Evolutionary conservation across 495 filamentous ascomycete genomes (phyloP).

Genomic region (Penicillium longicatenatum): DNA sequence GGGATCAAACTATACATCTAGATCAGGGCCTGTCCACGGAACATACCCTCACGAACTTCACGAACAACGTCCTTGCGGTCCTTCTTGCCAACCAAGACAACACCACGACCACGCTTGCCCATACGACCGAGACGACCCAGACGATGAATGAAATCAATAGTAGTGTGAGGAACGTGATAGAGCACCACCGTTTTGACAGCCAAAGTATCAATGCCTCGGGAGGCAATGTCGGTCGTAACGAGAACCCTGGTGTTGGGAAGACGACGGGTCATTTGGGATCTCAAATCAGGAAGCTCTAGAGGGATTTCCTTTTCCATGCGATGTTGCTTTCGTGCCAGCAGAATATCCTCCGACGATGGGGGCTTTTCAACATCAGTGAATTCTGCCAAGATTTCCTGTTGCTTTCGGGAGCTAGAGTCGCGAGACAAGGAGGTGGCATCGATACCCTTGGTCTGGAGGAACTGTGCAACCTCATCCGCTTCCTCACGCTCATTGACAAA

Average conservation of each 20-base stretch:
- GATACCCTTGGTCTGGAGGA: slow-evolving; percentile 80
- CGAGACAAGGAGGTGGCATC: slow-evolving; percentile 80
- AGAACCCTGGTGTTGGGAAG: slow-evolving; percentile 81
- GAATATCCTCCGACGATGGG: slow-evolving; percentile 43
- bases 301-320: slow-evolving; percentile 36
- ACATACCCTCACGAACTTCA: slow-evolving; percentile 95
- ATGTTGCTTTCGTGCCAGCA: slow-evolving; percentile 34
- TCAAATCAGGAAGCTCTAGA: slow-evolving; percentile 30
- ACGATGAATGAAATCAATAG: slow-evolving; percentile 96
- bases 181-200: slow-evolving; percentile 87
- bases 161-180: slow-evolving; percentile 94
- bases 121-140: slow-evolving; percentile 89
- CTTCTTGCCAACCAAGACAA: slow-evolving; percentile 86
- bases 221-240: slow-evolving; percentile 90
- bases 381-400: slow-evolving; percentile 69
- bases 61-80: slow-evolving; percentile 88
- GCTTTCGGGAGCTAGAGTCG: slow-evolving; percentile 72
- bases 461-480: slow-evolving; percentile 75
- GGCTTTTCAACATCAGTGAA: slow-evolving; percentile 67
- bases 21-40: slow-evolving; percentile 83
- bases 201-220: slow-evolving; percentile 92
- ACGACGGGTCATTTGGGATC: slow-evolving; percentile 25
- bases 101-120: slow-evolving; percentile 84
- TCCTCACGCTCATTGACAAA: slow-evolving; percentile 98
- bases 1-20: slow-evolving; percentile 36